Percentiles rank a stretch among this genome's conserved stretches.
phyloP scores from a whole-genome alignment of 148 eudicot species.

The Dysphania ambrosioides region DNA sequence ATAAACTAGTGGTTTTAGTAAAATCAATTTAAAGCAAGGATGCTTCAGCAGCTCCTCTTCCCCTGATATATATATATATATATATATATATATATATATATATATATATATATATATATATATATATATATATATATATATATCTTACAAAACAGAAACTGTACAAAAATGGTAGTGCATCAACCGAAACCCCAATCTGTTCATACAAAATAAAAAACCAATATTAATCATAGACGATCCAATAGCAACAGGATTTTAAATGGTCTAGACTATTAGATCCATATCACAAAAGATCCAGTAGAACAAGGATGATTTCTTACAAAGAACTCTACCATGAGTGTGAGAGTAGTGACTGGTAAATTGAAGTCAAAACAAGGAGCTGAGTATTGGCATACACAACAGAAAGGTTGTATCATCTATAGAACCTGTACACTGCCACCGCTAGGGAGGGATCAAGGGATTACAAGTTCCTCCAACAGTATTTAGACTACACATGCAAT shows the following conservation, averaged over 20 bases:
- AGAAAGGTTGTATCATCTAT: conserved; percentile 11
- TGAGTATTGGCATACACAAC: background rate
- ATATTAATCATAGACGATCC: background rate
- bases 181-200: background rate
- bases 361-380: background rate
- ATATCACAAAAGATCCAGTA: background rate
- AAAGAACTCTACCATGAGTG: conserved; percentile 7
- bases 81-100: too few relatives aligned
- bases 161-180: background rate
- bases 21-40: background rate
- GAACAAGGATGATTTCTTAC: background rate
- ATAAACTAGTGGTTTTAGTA: background rate
- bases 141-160: background rate
- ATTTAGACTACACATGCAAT: conserved; percentile 11
- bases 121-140: too few relatives aligned
- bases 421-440: conserved; percentile 28
- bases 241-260: conserved; percentile 4
- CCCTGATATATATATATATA: too few relatives aligned
- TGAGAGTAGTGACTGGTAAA: background rate
- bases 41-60: background rate
- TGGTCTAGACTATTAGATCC: conserved; percentile 3
- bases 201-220: background rate
- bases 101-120: too few relatives aligned
- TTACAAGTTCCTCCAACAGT: conserved; percentile 18
- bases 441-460: conserved; percentile 3